phyloP scores from a whole-genome alignment of 2,329 filamentous ascomycete genomes.

The Apiospora kogelbergensis region DNA sequence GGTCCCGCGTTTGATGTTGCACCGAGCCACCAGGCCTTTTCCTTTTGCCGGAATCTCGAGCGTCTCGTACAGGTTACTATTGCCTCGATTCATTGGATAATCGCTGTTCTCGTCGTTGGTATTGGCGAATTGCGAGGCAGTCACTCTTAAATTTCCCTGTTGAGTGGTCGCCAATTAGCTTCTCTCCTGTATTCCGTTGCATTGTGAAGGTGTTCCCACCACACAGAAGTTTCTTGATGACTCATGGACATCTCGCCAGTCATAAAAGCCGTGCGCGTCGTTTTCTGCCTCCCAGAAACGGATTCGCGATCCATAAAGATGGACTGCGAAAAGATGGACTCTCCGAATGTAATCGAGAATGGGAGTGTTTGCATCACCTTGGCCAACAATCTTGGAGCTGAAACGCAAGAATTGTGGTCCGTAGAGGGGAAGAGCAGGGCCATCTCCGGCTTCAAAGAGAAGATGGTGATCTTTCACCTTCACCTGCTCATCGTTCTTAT shows the following conservation, averaged over 20 bases:
- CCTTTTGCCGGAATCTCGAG: conserved; percentile 34
- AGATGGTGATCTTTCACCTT: not conserved
- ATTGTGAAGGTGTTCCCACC: too few species aligned
- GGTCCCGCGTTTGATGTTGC: conserved; percentile 36
- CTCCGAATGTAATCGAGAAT: conserved; percentile 4
- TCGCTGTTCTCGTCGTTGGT: too few species aligned
- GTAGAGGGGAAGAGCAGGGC: conserved; percentile 9
- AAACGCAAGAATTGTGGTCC: conserved; percentile 10
- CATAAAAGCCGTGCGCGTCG: conserved; percentile 9
- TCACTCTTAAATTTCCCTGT: not conserved
- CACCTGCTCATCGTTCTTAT: not conserved
- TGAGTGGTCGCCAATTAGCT: not conserved
- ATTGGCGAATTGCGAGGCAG: not conserved
- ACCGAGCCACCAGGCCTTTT: conserved; percentile 38
- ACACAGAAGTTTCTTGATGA: not conserved
- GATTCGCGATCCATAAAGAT: not conserved
- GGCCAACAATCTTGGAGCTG: not conserved
- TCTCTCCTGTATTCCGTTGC: too few species aligned
- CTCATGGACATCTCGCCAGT: conserved; percentile 2
- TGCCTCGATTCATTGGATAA: not conserved
- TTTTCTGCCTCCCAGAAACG: too few species aligned
- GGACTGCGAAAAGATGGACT: not conserved
- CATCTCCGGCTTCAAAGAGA: conserved; percentile 3
- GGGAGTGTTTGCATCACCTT: not conserved
- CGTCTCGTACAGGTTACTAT: conserved; percentile 17